Percentiles rank a stretch among this genome's conserved stretches.
These are phyloP conservation scores for Dryas drummondii DNA, from an alignment of 306 rosid genomes.

Conservation along the genomic window DNA sequence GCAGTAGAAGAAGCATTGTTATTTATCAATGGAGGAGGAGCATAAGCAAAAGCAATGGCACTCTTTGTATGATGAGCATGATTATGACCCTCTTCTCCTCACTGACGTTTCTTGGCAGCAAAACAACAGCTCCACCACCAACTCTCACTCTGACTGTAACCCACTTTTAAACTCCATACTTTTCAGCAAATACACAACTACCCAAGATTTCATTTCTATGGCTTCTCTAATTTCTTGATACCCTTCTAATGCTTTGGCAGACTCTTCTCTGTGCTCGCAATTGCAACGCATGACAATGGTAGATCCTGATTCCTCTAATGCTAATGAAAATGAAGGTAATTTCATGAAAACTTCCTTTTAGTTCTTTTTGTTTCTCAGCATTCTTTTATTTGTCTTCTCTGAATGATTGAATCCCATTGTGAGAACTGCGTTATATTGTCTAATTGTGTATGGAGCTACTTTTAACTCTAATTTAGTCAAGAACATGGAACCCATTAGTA, in stretches of 20 bases:
- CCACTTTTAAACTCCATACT: not conserved
- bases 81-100: slow-evolving; percentile 64
- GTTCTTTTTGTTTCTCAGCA: not conserved
- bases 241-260: slow-evolving; percentile 26
- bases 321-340: slow-evolving; percentile 31
- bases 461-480: not conserved
- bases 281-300: slow-evolving; percentile 38
- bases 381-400: slow-evolving; percentile 14
- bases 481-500: not conserved
- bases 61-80: not conserved
- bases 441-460: not conserved
- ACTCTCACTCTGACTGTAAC: slow-evolving; percentile 35
- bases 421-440: not conserved
- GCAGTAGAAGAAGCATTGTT: not conserved
- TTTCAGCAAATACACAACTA: not conserved
- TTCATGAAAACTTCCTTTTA: not conserved
- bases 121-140: slow-evolving; percentile 3
- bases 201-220: not conserved
- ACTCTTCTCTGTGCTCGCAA: slow-evolving; percentile 31
- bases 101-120: slow-evolving; percentile 48
- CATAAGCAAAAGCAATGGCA: slow-evolving; percentile 34
- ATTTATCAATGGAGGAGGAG: slow-evolving; percentile 44
- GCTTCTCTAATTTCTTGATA: slow-evolving; percentile 23
- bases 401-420: slow-evolving; percentile 18
- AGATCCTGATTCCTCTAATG: slow-evolving; percentile 31